Evolutionary conservation across 306 rosid species (phyloP), one percentile per base, ranked within the genome.

Genomic region (Medicago ruthenica): DNA sequence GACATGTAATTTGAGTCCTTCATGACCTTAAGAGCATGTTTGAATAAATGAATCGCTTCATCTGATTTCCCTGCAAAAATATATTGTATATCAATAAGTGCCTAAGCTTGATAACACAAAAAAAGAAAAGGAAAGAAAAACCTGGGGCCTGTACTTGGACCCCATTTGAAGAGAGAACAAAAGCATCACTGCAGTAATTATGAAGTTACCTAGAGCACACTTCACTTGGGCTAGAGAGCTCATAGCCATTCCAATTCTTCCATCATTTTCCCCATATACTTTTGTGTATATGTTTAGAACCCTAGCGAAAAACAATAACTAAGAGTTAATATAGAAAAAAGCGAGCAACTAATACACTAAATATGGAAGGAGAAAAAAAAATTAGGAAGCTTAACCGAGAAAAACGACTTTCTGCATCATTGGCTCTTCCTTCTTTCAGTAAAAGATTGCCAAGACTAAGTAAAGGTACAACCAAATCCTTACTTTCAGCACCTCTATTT

Each of bases 181-280:
- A 2, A 4, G 42, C 57, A 73, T 65, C 8, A 45, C 14, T 15
- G 9, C 42, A 14, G 44, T 45, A 54, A 37, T 27, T 42, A 65
- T 42, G 8, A 51, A 76, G 73, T 86, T 88, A 94, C 98, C 97
- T 80, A 81, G 82, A 59, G 95, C 96, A 81, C 90, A 90, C 83
- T 94, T 90, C 10, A 82, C 96, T 68, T 82, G 90, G 74, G 98
- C 98, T 50, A 92, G 81, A 68, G 96, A 92, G 77, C 79, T 83
- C 95, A 90, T 87, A 58, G 96, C 93, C 88, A 90, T 85, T 79
- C 97, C 98, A 81, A 89, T 89, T 85, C 90, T 85, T 83, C 98
- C 97, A 45, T 94, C 96, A 20, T 66, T 74, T 76, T 94, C 87
- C 79, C 98, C 98, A 77, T 92, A 86, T 40, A 85, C 74, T 78